Evolutionary conservation across 2,329 filamentous ascomycete species (phyloP), one percentile per base, ranked within the genome.

Genomic region (Hymenoscyphus fraxineus): DNA sequence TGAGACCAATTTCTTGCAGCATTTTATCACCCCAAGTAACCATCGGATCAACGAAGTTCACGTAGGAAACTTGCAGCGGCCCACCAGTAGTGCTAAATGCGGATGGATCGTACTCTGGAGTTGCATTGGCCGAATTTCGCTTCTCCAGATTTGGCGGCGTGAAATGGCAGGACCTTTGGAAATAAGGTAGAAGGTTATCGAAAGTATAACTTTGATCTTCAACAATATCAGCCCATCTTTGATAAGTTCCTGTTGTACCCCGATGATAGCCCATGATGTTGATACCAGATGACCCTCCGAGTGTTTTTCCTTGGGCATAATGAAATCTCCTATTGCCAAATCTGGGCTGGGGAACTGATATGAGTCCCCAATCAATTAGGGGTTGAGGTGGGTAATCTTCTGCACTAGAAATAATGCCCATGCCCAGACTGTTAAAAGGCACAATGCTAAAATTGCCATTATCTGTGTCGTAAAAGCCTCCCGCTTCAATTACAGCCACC

Each of bases 181-280:
- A 76, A 72, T 80, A 84, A 2, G 78, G 78, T n/a, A 80, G 74
- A 44, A 83, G 76, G 9, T 77, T 77, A 6, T 80, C 71, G 63
- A 80, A 81, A 65, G 77, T 78, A 77, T 81, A 85, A 5, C 74
- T 71, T 0, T 76, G 63, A 60, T 83, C 80, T 2, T 73, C 75
- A 1, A 77, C 72, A 3, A 76, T 65, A 27, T 75, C 70, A 4
- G 75, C 78, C 81, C 80, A 83, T 47, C 76, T 74, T 32, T 83
- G 76, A 67, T 76, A 75, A 73, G 61, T 74, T 65, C 69, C 78
- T 71, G 31, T 72, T 72, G 72, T 79, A 77, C 65, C 80, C 64
- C 27, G 73, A 70, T 38, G 75, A 74, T 58, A 79, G 73, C 74
- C 22, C 32, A 75, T 64, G 60, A 73, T 75, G 58, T 78, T 79